phyloP scores from a whole-genome alignment of 2,329 filamentous ascomycete genomes.

The Botrytis fragariae region DNA sequence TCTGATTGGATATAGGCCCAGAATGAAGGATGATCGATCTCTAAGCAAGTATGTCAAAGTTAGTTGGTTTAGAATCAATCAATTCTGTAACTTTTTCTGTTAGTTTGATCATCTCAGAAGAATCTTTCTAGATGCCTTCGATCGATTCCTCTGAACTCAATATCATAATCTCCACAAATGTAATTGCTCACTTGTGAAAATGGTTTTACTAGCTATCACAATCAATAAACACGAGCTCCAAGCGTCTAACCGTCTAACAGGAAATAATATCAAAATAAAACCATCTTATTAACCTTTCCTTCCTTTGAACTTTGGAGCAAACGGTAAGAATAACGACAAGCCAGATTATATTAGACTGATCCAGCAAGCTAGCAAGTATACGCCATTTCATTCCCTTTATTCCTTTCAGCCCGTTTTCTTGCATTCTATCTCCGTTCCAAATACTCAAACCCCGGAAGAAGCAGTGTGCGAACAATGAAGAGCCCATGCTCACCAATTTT shows the following conservation, averaged over 20 bases:
- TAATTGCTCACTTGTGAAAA: not conserved
- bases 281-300: not conserved
- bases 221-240: rapidly evolving
- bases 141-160: not conserved
- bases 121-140: not conserved
- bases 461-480: not conserved
- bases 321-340: not conserved
- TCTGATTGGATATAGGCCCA: no score
- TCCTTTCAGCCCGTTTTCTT: no score
- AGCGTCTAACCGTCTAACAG: not conserved
- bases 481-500: not conserved
- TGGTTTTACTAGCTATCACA: not conserved
- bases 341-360: not conserved
- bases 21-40: no score
- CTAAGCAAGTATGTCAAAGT: no score
- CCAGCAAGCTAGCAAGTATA: not conserved
- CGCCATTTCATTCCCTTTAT: not conserved
- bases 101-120: no score
- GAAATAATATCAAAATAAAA: no score
- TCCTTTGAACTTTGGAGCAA: rapidly evolving
- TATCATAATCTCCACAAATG: not conserved
- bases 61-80: no score
- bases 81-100: no score
- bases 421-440: no score
- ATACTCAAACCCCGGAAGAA: not conserved